Evolutionary conservation across 2,329 filamentous ascomycete genomes (phyloP), one percentile per base, ranked within the genome.

Genomic region (Colletotrichum sp.): DNA sequence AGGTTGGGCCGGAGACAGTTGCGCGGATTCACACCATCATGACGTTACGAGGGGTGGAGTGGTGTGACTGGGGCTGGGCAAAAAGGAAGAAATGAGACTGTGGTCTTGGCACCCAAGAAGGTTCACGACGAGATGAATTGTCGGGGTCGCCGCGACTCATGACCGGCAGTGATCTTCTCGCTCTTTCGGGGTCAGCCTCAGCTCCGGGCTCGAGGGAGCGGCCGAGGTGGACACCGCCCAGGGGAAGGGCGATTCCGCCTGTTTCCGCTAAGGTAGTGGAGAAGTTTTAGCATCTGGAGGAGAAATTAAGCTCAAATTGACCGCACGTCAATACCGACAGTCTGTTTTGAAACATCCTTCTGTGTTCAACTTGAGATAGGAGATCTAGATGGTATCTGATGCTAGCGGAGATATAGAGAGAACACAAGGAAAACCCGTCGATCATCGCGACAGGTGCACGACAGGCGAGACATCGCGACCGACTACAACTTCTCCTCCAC

Each of bases 101-200:
- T 48, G 21, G 59, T 39, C 73, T 68, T 72, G 73, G 55, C 57
- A 48, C 0, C n/a, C 15, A 43, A 24, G 26, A 68, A n/a, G 60
- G 60, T 30, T 59, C 36, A 12, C n/a, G 26, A 26, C 57, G 48
- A 64, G 26, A 67, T 67, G 55, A 48, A 61, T 64, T 13, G 32
- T 71, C 59, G 66, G 66, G 24, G 71, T 55, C 71, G 21, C 57
- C 72, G 39, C 64, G 73, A 68, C 43, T 73, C 73, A 75, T 75
- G 73, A 60, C 59, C 59, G 24, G 73, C 57, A 64, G 43, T 21
- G 30, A 52, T 52, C 43, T 52, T 52, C n/a, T 52, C 43, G 43
- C 43, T 52, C 10, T 52, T 43, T 52, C 28, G 24, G 52, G 43
- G 13, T 67, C 63, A 64, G 32, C 57, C 63, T 48, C 63, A 75